Conservation (phyloP, 208 protist species). For the Naegleria lovaniensis region DNA sequence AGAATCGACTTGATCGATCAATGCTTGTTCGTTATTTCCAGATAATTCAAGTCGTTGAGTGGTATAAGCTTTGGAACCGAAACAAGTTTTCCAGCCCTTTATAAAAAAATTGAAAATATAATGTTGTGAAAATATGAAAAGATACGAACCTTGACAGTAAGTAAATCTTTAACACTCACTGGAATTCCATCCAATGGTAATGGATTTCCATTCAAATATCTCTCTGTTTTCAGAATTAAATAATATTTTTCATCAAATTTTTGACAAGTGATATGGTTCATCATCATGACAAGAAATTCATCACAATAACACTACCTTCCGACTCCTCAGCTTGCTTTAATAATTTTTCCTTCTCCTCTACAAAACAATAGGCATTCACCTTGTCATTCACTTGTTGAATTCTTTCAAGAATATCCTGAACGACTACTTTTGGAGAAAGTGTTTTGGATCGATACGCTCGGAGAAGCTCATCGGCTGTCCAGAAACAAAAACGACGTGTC, state of each 20-base stretch:
- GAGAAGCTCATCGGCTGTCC: neutral
- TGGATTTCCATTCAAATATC: neutral
- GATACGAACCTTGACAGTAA: neutral
- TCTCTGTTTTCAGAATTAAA: neutral
- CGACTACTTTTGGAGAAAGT: neutral
- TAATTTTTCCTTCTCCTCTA: neutral
- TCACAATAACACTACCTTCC: neutral
- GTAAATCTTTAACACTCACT: neutral
- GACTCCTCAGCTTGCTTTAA: neutral
- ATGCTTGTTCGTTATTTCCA: neutral
- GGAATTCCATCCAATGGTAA: neutral
- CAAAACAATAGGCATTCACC: neutral
- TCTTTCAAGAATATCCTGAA: neutral
- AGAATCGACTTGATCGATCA: neutral
- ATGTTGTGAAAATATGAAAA: too few relatives aligned
- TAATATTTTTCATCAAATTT: too few relatives aligned
- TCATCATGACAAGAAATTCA: neutral
- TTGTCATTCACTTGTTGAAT: neutral
- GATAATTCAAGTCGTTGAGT: neutral
- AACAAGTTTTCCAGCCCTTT: neutral
- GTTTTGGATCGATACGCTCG: neutral
- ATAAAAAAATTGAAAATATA: too few relatives aligned
- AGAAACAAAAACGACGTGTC: conserved; percentile 6
- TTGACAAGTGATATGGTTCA: too few relatives aligned
- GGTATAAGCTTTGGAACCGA: neutral